Evolutionary conservation across 1,284 basidiomycete species (phyloP).

Genomic region (Leccinum glutinopallens): DNA sequence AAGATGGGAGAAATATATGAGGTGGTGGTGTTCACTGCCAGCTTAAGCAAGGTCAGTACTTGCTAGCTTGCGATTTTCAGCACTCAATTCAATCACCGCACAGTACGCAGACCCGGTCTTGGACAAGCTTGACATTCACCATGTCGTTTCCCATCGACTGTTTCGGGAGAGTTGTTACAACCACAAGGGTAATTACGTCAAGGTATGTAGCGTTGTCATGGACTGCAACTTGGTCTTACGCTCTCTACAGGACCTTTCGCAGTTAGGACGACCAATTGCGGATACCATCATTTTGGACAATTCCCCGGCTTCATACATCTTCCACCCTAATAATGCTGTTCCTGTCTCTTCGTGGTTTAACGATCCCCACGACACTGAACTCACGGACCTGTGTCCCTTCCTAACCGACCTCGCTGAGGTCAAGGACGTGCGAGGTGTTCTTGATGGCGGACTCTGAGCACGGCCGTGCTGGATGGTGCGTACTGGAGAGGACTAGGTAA

Average conservation of each 20-base stretch:
- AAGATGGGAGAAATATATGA: conserved; percentile 99
- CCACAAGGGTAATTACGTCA: conserved; percentile 99
- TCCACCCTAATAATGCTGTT: conserved; percentile 99
- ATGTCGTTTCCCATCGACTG: conserved; percentile 91
- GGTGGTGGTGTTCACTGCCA: conserved; percentile 97
- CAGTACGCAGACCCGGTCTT: conserved; percentile 98
- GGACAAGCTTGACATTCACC: conserved; percentile 93
- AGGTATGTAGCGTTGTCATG: conserved; percentile 53
- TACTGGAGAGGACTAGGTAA: conserved; percentile 22
- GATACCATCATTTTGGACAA: conserved; percentile 99
- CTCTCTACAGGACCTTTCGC: conserved; percentile 82
- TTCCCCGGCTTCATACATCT: conserved; percentile 98
- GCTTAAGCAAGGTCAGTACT: conserved; percentile 82
- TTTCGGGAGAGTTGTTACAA: conserved; percentile 99
- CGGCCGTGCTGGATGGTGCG: conserved; percentile 24
- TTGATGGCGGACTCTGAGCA: conserved; percentile 77
- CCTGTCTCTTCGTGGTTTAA: conserved; percentile 99
- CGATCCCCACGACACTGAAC: conserved; percentile 95
- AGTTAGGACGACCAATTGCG: conserved; percentile 89
- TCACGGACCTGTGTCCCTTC: conserved; percentile 95
- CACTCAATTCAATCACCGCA: conserved; percentile 15
- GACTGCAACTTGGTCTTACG: conserved; percentile 16
- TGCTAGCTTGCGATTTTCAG: neutral
- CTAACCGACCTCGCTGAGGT: conserved; percentile 84
- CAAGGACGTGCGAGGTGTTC: conserved; percentile 90